phyloP scores from a whole-genome alignment of 257 asterid species.

The Asclepias syriaca region DNA sequence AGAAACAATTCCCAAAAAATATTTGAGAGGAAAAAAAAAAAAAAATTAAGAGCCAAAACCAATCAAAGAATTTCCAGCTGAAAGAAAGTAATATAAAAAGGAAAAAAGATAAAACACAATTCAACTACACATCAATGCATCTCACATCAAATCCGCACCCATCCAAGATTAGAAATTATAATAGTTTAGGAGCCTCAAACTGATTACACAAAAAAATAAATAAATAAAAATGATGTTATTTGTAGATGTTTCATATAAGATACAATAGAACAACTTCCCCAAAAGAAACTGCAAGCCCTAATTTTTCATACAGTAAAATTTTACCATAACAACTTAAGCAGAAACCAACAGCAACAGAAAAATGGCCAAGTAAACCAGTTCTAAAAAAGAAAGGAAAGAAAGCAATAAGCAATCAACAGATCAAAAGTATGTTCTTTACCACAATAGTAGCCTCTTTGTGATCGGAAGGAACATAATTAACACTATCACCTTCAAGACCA shows the following conservation, averaged over 20 bases:
- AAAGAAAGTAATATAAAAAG: neutral
- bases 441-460: conserved; percentile 34
- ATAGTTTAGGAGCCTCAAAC: neutral
- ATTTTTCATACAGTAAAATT: neutral
- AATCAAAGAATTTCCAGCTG: neutral
- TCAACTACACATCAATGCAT: neutral
- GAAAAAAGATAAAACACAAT: neutral
- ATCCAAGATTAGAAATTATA: neutral
- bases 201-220: neutral
- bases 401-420: neutral
- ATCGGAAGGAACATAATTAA: conserved; percentile 32
- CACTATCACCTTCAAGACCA: conserved; percentile 63
- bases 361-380: neutral
- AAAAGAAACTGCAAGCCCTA: neutral
- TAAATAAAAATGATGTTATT: neutral
- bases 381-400: neutral
- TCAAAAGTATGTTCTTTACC: conserved; percentile 31
- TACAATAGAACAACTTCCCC: neutral
- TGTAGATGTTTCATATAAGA: neutral
- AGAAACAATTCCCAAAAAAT: conserved; percentile 1
- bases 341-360: neutral
- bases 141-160: neutral
- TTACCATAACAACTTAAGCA: neutral
- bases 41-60: neutral
- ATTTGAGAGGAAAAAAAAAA: neutral